A percentile compares a stretch with the other conserved stretches of the same genome.
phyloP scores from a whole-genome alignment of 352 stramenopile genomes.

The Pythium inflatum region DNA sequence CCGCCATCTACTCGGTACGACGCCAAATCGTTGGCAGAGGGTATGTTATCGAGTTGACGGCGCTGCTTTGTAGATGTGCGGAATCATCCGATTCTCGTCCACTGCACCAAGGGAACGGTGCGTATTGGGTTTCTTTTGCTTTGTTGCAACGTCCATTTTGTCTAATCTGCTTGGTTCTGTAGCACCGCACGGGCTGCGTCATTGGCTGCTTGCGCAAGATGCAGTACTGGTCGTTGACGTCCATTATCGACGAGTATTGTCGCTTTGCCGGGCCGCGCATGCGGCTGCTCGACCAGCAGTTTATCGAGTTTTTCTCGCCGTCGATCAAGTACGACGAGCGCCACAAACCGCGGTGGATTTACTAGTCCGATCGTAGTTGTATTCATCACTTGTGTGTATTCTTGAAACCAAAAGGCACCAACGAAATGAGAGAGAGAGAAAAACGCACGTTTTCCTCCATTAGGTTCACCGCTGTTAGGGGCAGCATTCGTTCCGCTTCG shows the following conservation, averaged over 20 bases:
- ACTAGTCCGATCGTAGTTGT: too few relatives aligned
- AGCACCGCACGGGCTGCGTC: conserved; percentile 63
- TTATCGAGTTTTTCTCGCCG: conserved; percentile 90
- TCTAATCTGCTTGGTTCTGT: too few relatives aligned
- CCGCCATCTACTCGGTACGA: conserved; percentile 70
- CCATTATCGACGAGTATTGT: conserved; percentile 89
- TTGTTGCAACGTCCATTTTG: background rate
- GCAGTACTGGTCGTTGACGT: conserved; percentile 86
- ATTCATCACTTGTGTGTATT: conserved; percentile 29
- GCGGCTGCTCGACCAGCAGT: conserved; percentile 86
- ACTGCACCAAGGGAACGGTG: conserved; percentile 89
- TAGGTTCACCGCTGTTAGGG: background rate
- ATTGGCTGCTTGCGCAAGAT: conserved; percentile 89
- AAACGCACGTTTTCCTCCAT: conserved; percentile 8
- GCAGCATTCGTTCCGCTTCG: background rate
- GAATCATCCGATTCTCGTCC: conserved; percentile 88
- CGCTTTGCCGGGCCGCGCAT: conserved; percentile 83
- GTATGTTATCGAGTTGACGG: background rate
- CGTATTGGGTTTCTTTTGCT: conserved; percentile 7
- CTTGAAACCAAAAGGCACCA: conserved; percentile 19
- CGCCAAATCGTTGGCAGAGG: too few relatives aligned
- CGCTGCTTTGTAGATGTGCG: conserved; percentile 53
- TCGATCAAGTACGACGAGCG: conserved; percentile 80
- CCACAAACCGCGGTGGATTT: conserved; percentile 78
- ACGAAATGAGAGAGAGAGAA: background rate